Percentiles rank a stretch among this genome's conserved stretches.
Conservation (phyloP, 805 yeast species). For the Tetrapisispora fleetii region DNA sequence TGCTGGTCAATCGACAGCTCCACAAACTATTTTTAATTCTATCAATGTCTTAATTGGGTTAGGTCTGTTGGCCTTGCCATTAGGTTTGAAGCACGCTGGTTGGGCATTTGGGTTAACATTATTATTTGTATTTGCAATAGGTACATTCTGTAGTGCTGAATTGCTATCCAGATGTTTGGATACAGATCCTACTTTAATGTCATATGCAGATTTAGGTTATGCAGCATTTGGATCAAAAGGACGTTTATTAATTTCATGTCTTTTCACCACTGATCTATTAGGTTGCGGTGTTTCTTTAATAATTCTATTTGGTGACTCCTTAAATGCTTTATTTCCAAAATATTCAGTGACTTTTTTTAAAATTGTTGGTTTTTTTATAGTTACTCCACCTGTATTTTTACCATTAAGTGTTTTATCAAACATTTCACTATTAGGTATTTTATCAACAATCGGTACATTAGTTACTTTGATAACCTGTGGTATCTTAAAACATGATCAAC, state of each 20-base stretch:
- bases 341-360: slow-evolving; percentile 50
- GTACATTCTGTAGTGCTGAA: slow-evolving; percentile 71
- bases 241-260: slow-evolving; percentile 57
- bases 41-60: slow-evolving; percentile 69
- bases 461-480: slow-evolving; percentile 54
- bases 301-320: slow-evolving; percentile 77
- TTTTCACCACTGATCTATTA: slow-evolving; percentile 67
- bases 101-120: slow-evolving; percentile 58
- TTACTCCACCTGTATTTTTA: slow-evolving; percentile 74
- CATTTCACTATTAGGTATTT: slow-evolving; percentile 58
- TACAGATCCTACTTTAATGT: slow-evolving; percentile 68
- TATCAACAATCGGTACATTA: slow-evolving; percentile 59
- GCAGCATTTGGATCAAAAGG: slow-evolving; percentile 78
- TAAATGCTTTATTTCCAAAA: slow-evolving; percentile 54
- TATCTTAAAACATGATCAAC: slow-evolving; percentile 43
- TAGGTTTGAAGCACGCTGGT: slow-evolving; percentile 60
- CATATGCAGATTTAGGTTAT: slow-evolving; percentile 82
- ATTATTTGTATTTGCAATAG: slow-evolving; percentile 47
- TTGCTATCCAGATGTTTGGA: slow-evolving; percentile 67
- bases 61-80: slow-evolving; percentile 64
- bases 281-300: slow-evolving; percentile 78
- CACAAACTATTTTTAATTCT: slow-evolving; percentile 70
- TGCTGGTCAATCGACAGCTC: slow-evolving; percentile 73
- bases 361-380: slow-evolving; percentile 51
- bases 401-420: slow-evolving; percentile 68